Evolutionary conservation across 2,329 filamentous ascomycete species (phyloP), one percentile per base, ranked within the genome.

Genomic region (Xylaria sp.): DNA sequence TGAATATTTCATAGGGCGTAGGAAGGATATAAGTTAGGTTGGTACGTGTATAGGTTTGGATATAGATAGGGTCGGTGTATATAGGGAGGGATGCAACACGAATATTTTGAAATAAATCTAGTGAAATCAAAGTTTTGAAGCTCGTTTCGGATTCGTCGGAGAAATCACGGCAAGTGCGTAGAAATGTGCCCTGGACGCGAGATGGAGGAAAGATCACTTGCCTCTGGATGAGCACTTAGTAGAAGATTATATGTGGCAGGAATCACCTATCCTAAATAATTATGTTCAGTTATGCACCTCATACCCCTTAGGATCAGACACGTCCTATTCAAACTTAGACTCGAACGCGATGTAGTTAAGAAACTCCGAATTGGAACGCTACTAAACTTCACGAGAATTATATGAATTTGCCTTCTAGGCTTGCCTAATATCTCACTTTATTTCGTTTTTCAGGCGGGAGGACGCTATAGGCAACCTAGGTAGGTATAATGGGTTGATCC

Each of bases 161-260:
- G n/a, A 5, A 1, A 15, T 10, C 2, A 55, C 15, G 44, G 53
- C n/a, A 62, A 29, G 60, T n/a, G 22, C 36, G 31, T 44, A 42
- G 11, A 54, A 6, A n/a, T n/a, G 33, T 39, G 10, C 6, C 25
- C 29, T 54, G 7, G 13, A 10, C 22, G 15, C 29, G 3, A 1
- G n/a, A 55, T n/a, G n/a, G 39, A 60, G 56, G 63, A 61, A 61
- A 44, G 63, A 55, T 49, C 57, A 50, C 15, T 54, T 54, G 17
- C 15, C 54, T 20, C 42, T 5, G 1, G 33, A 20, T 25, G 10
- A 25, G 55, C 20, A 22, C 31, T 33, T 53, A 17, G 38, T 17
- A 17, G 36, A 22, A n/a, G 27, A 20, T 9, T 1, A 29, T 39
- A 20, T 33, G 17, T 38, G 29, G 45, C 56, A 10, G n/a, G 17